Evolutionary conservation across 495 filamentous ascomycete genomes (phyloP).

Genomic region (Aeminium ludgeri): DNA sequence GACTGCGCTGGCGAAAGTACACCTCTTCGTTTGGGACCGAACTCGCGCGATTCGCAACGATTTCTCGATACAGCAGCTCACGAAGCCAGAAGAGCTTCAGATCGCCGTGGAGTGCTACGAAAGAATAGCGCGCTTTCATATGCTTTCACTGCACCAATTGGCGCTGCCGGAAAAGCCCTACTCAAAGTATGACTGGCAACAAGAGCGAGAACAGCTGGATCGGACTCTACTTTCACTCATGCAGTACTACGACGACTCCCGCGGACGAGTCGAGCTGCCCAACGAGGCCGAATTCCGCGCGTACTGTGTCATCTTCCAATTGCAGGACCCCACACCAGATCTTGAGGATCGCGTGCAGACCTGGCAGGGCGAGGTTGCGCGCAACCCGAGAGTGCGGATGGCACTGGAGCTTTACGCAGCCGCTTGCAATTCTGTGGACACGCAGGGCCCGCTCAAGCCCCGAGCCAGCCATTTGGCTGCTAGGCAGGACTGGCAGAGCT

Average conservation of each 20-base stretch:
- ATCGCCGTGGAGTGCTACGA: slow-evolving; percentile 68
- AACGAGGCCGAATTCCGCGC: slow-evolving; percentile 86
- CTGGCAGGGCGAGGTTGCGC: slow-evolving; percentile 44
- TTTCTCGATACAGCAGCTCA: slow-evolving; percentile 75
- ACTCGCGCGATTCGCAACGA: slow-evolving; percentile 85
- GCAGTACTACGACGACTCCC: slow-evolving; percentile 71
- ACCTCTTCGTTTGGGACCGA: slow-evolving; percentile 88
- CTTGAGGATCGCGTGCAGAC: slow-evolving; percentile 57
- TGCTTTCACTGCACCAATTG: slow-evolving; percentile 70
- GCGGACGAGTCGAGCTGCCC: slow-evolving; percentile 32
- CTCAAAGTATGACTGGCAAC: slow-evolving; percentile 66
- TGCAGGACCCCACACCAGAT: slow-evolving; percentile 50
- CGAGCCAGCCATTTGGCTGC: slow-evolving; percentile 37
- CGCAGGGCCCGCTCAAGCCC: slow-evolving; percentile 46
- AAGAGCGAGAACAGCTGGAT: slow-evolving; percentile 84
- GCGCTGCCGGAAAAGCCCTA: slow-evolving; percentile 40
- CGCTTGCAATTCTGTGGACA: slow-evolving; percentile 46
- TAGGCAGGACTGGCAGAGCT: slow-evolving; percentile 48
- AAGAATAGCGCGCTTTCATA: slow-evolving; percentile 80
- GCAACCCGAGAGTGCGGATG: slow-evolving; percentile 40
- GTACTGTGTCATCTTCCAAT: slow-evolving; percentile 74
- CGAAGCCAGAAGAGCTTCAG: slow-evolving; percentile 46
- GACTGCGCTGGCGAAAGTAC: slow-evolving; percentile 46
- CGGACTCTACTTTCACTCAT: slow-evolving; percentile 75
- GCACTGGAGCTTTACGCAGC: slow-evolving; percentile 56